These are phyloP conservation scores for Coleophoma cylindrospora DNA, from an alignment of 2,329 filamentous ascomycete genomes.

Conservation along the genomic window DNA sequence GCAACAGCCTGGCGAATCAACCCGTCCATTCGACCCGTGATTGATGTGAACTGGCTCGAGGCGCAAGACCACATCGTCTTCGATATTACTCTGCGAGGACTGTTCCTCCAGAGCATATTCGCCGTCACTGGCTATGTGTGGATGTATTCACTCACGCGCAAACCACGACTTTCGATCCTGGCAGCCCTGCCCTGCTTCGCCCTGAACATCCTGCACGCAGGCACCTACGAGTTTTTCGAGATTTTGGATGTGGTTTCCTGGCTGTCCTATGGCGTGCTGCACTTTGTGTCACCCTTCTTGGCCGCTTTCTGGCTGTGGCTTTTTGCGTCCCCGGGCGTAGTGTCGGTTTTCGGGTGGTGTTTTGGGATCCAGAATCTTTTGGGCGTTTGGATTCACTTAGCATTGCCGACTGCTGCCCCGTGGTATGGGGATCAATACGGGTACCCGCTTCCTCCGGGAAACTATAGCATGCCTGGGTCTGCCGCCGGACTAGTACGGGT, in stretches of 20 bases:
- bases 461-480: constrained; percentile 85
- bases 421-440: constrained; percentile 96
- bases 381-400: constrained; percentile 79
- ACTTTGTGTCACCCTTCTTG: constrained; percentile 80
- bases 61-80: constrained; percentile 16
- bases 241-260: constrained; percentile 46
- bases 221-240: constrained; percentile 57
- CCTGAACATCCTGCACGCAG: constrained; percentile 78
- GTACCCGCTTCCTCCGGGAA: constrained; percentile 66
- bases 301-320: constrained; percentile 77
- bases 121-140: constrained; percentile 17
- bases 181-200: constrained; percentile 18
- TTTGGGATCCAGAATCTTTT: constrained; percentile 91
- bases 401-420: constrained; percentile 87
- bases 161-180: constrained; percentile 18
- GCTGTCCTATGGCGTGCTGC: constrained; percentile 89
- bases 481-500: constrained; percentile 84
- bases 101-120: constrained; percentile 16
- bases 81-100: constrained; percentile 14
- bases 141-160: constrained; percentile 20
- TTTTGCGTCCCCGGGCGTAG: constrained; percentile 78
- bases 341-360: constrained; percentile 76
- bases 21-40: constrained; percentile 18
- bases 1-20: constrained; percentile 20
- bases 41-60: constrained; percentile 21